These are phyloP conservation scores for Cladosporium velox DNA, from an alignment of 2,329 filamentous ascomycete genomes.

Conservation along the genomic window DNA sequence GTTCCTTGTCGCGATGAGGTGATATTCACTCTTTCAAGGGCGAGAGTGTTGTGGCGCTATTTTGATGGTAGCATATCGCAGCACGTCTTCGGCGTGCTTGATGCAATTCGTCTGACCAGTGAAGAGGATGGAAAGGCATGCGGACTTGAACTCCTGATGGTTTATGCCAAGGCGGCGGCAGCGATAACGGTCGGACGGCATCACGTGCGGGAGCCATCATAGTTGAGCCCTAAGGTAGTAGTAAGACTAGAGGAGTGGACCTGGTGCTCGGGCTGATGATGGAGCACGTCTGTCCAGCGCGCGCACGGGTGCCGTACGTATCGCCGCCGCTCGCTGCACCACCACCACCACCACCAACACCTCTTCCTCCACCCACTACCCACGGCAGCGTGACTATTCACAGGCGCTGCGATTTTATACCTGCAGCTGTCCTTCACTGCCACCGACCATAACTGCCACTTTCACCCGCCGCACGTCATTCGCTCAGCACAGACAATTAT, in stretches of 20 bases:
- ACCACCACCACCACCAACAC: not conserved
- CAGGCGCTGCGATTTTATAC: not conserved
- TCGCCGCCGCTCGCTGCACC: not conserved
- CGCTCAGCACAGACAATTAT: conserved; percentile 19
- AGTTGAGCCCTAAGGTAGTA: not conserved
- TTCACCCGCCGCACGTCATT: conserved; percentile 52
- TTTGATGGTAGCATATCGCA: not conserved
- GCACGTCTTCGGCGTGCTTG: not conserved
- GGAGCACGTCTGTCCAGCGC: not conserved
- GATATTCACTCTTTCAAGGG: too few relatives aligned
- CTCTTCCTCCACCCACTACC: not conserved
- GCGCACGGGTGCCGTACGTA: not conserved
- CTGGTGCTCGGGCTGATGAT: not conserved
- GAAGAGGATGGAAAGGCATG: not conserved
- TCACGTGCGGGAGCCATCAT: conserved; percentile 1
- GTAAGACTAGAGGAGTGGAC: not conserved
- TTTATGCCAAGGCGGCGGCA: not conserved
- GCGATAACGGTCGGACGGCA: not conserved
- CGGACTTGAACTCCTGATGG: not conserved
- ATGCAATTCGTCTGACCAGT: not conserved
- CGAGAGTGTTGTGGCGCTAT: not conserved
- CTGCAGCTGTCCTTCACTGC: not conserved
- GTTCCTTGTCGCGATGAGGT: not conserved
- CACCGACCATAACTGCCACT: conserved; percentile 44
- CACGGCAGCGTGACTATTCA: not conserved